phyloP scores from a whole-genome alignment of 2,329 filamentous ascomycete species.

The Alternaria ethzedia region DNA sequence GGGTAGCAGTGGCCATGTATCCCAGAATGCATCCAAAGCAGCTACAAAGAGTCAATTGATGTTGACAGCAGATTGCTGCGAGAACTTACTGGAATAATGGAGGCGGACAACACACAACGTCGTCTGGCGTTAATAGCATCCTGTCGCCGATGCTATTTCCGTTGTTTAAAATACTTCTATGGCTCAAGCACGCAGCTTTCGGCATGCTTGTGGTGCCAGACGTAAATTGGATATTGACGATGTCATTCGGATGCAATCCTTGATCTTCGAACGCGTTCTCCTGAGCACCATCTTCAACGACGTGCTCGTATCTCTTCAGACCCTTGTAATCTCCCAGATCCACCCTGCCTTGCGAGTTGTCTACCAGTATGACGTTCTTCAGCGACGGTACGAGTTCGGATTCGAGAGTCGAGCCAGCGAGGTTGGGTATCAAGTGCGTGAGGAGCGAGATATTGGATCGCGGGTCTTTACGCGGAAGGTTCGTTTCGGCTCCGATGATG shows the following conservation, averaged over 20 bases:
- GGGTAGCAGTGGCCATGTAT: constrained; percentile 94
- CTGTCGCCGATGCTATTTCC: constrained; percentile 81
- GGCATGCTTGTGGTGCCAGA: constrained; percentile 90
- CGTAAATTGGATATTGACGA: constrained; percentile 96
- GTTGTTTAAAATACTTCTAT: constrained; percentile 91
- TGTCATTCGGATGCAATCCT: constrained; percentile 67
- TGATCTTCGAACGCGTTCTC: constrained; percentile 54
- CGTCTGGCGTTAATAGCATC: constrained; percentile 77
- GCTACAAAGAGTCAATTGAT: constrained; percentile 30
- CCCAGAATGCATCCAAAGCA: constrained; percentile 92
- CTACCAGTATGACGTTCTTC: constrained; percentile 73
- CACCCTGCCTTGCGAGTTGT: constrained; percentile 71
- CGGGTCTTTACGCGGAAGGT: constrained; percentile 71
- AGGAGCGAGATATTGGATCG: constrained; percentile 66
- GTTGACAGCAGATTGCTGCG: background rate
- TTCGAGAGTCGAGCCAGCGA: constrained; percentile 53
- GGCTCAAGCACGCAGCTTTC: constrained; percentile 89
- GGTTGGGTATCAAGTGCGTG: constrained; percentile 59
- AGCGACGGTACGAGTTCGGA: constrained; percentile 72
- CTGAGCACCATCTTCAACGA: constrained; percentile 55
- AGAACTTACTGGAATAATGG: constrained; percentile 57
- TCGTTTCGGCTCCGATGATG: constrained; percentile 86
- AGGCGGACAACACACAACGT: constrained; percentile 71
- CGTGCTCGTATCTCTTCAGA: constrained; percentile 52
- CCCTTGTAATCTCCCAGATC: constrained; percentile 47